Percentiles rank a stretch among this genome's conserved stretches.
phyloP scores from a whole-genome alignment of 352 stramenopile genomes.

The Globisporangium rhizosaccharum region DNA sequence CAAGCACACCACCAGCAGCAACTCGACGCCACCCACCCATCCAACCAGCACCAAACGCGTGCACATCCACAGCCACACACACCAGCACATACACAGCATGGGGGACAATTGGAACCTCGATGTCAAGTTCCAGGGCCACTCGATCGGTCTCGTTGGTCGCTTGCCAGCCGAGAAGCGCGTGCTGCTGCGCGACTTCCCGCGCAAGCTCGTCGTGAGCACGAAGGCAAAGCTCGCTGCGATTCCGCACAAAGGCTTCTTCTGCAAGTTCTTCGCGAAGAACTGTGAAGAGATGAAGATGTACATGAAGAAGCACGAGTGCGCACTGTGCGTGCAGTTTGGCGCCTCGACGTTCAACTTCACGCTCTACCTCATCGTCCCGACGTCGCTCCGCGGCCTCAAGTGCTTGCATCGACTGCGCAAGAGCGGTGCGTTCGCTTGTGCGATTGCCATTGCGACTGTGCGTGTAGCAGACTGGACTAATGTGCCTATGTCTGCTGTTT shows the following conservation, averaged over 20 bases:
- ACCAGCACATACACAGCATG: slow-evolving; percentile 13
- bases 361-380: slow-evolving; percentile 73
- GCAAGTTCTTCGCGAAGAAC: slow-evolving; percentile 86
- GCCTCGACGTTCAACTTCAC: slow-evolving; percentile 83
- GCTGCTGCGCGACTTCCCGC: slow-evolving; percentile 71
- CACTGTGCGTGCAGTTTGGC: slow-evolving; percentile 77
- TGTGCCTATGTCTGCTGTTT: not conserved
- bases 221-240: slow-evolving; percentile 77
- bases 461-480: not conserved
- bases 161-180: slow-evolving; percentile 77
- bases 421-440: slow-evolving; percentile 38
- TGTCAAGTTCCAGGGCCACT: slow-evolving; percentile 78
- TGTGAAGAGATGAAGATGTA: slow-evolving; percentile 83
- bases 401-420: slow-evolving; percentile 79
- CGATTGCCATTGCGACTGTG: not conserved
- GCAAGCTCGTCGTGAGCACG: slow-evolving; percentile 65
- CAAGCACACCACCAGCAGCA: not conserved
- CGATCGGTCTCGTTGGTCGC: slow-evolving; percentile 64
- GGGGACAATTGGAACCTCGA: slow-evolving; percentile 83
- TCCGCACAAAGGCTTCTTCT: slow-evolving; percentile 85
- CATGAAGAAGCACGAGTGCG: slow-evolving; percentile 84
- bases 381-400: slow-evolving; percentile 57
- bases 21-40: not conserved
- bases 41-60: not conserved
- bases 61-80: not conserved